Evolutionary conservation across 306 rosid species (phyloP).

Genomic region (Herpetospermum pedunculosum): DNA sequence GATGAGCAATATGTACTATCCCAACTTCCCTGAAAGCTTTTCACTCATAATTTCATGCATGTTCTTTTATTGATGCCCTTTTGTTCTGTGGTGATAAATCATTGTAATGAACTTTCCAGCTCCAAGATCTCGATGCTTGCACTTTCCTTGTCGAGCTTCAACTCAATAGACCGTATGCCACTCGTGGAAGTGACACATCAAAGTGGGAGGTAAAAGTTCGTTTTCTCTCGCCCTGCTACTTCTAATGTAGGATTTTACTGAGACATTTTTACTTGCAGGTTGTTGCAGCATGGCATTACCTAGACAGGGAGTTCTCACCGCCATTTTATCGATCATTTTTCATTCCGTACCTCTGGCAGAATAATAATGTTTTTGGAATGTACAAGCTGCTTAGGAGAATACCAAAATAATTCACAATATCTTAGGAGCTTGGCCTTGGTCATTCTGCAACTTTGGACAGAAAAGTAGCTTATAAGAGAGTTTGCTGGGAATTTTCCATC

Average conservation of each 20-base stretch:
- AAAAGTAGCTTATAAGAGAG: not conserved
- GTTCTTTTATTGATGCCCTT: not conserved
- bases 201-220: constrained; percentile 65
- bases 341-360: constrained; percentile 81
- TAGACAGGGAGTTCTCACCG: constrained; percentile 89
- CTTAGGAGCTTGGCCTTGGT: not conserved
- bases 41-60: no score
- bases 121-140: constrained; percentile 53
- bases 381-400: constrained; percentile 66
- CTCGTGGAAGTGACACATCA: constrained; percentile 71
- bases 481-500: not conserved
- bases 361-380: constrained; percentile 82
- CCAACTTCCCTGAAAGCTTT: not conserved
- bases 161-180: constrained; percentile 69
- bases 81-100: not conserved
- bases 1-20: constrained; percentile 54
- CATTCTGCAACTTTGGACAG: not conserved
- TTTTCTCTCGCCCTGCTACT: not conserved
- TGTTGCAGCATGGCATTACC: constrained; percentile 69
- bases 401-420: constrained; percentile 18
- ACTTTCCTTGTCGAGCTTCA: constrained; percentile 90
- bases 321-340: constrained; percentile 77
- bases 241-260: not conserved
- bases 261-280: constrained; percentile 28
- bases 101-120: constrained; percentile 35